Percentiles rank a stretch among this genome's conserved stretches.
phyloP scores from a whole-genome alignment of 805 yeast genomes.

The Grigorovia humatica region DNA sequence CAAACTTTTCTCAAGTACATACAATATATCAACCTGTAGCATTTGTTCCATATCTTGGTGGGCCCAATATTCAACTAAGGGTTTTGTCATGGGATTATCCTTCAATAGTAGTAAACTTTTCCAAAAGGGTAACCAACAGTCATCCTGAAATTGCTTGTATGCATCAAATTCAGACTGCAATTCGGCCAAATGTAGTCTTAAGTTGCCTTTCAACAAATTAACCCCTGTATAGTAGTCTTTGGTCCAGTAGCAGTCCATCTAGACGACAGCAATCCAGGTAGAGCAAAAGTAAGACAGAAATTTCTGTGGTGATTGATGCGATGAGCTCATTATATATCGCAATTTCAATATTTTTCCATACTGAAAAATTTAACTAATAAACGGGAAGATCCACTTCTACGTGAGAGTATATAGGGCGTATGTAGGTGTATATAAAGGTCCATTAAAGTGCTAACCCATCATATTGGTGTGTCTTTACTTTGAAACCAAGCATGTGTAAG shows the following conservation, averaged over 20 bases:
- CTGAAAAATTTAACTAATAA: background rate
- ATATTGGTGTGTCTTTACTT: conserved; percentile 42
- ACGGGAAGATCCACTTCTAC: no score
- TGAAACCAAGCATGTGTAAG: conserved; percentile 53
- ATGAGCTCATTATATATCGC: background rate
- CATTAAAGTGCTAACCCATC: conserved; percentile 30
- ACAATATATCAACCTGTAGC: conserved; percentile 1
- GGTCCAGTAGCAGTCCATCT: conserved; percentile 23
- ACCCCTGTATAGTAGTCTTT: conserved; percentile 26
- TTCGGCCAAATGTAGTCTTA: conserved; percentile 15
- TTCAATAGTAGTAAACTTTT: background rate
- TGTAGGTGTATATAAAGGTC: background rate
- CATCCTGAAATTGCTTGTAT: conserved; percentile 12
- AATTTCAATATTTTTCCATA: no score
- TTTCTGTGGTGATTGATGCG: background rate
- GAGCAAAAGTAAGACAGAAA: no score
- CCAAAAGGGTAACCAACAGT: conserved; percentile 12
- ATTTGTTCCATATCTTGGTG: background rate
- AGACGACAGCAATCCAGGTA: no score
- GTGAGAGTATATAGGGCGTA: background rate
- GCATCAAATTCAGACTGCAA: conserved; percentile 9
- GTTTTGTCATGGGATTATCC: background rate
- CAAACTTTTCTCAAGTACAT: conserved; percentile 3
- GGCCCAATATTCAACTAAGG: background rate
- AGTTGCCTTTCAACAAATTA: conserved; percentile 9